Evolutionary conservation across 306 rosid genomes (phyloP), one percentile per base, ranked within the genome.

Genomic region (Cucurbita maxima): DNA sequence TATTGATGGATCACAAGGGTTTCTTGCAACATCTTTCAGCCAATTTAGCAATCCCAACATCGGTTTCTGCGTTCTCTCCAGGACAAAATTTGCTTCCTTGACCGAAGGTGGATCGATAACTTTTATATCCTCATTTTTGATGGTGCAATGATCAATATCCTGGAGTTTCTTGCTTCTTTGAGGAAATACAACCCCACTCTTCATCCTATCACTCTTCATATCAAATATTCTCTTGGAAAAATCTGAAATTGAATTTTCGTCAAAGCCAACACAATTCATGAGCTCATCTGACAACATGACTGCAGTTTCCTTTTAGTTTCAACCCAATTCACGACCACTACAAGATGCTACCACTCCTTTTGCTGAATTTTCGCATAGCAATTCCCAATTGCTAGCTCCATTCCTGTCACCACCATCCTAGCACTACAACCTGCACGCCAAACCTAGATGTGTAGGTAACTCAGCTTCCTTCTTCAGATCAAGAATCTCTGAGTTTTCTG

Each of bases 1-100:
- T 79, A 86, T 74, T 7, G 66, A 79, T 16, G 88, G 82, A 82
- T 82, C 88, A 67, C 83, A 81, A 12, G 99, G 95, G 74, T 87
- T 79, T 67, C 61, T 81, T 1, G 97, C 99, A 36, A 57, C 56
- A 40, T 22, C 45, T 4, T 58, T 75, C 73, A 91, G 72, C 99
- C 99, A 94, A 30, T 58, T 66, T 67, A 89, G 55, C 80, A 91
- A 53, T 59, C 78, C 86, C 71, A 57, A 37, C 16, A 80, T 2
- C 10, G 83, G 78, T 59, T 83, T 87, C 10, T 36, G 59, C 37
- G 51, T 75, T 79, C 62, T 75, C 60, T 75, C 45, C 6, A 0
- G 61, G 19, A 16, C 25, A 34, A 34, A 50, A 61, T 37, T 38
- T 77, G 76, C 83, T 75, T 84, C 83, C 84, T 80, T 83, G 10